A percentile compares a stretch with the other conserved stretches of the same genome.
phyloP scores from a whole-genome alignment of 192 early-diverging fungal genomes.

The Bifiguratus adelaidae region DNA sequence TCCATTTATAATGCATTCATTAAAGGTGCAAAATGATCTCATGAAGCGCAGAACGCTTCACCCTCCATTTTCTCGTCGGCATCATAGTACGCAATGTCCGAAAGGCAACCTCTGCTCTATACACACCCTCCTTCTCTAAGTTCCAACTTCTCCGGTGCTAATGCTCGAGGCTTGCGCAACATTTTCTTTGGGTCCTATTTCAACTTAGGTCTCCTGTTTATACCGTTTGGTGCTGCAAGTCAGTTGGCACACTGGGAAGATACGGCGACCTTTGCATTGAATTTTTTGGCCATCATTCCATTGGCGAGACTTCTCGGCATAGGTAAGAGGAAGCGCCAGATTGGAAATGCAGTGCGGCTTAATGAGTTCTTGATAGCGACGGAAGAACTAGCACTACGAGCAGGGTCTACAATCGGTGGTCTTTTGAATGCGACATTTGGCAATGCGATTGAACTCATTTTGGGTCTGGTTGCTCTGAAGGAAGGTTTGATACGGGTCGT shows the following conservation, averaged over 20 bases:
- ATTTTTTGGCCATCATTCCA: constrained; percentile 86
- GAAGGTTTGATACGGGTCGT: constrained; percentile 52
- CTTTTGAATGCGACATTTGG: constrained; percentile 71
- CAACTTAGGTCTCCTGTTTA: constrained; percentile 62
- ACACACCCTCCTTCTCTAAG: too few species aligned
- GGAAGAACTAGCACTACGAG: constrained; percentile 52
- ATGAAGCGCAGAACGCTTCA: too few species aligned
- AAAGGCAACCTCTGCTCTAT: too few species aligned
- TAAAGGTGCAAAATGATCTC: too few species aligned
- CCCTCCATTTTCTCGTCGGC: too few species aligned
- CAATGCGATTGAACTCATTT: constrained; percentile 84
- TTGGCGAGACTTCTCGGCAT: constrained; percentile 58
- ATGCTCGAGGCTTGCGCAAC: not conserved
- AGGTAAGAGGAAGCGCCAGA: constrained; percentile 3
- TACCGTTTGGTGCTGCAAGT: constrained; percentile 68
- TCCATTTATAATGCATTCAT: too few species aligned
- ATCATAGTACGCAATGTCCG: too few species aligned
- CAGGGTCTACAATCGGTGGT: constrained; percentile 16
- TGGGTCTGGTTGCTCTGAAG: constrained; percentile 54
- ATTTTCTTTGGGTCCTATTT: constrained; percentile 36
- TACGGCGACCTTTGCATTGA: constrained; percentile 62
- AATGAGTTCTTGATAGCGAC: constrained; percentile 36
- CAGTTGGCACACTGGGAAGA: constrained; percentile 12
- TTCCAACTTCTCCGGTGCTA: too few species aligned
- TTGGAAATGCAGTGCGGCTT: not conserved